Base-by-base conservation (phyloP, 2,329 filamentous ascomycete species). In the Huntiella abstrusa region DNA sequence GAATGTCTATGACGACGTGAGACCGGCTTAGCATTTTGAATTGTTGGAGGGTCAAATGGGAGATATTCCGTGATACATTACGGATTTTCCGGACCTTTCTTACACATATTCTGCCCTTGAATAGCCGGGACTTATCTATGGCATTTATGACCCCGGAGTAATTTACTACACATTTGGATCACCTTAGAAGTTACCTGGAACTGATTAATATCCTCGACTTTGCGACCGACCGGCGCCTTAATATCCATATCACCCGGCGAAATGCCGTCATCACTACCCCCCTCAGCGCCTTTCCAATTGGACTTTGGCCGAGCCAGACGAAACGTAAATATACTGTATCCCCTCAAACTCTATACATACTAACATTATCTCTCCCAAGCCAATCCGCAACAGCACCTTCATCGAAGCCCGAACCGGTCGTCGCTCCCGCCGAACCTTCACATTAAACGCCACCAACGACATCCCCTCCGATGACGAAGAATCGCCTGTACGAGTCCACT, bases 351-450 rank as follows among this genome's bases (percentile, higher is more conserved):
- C 19, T 39, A 28, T 11, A 33, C 5, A 16, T n/a, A n/a, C 43
- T 42, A 46, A 43, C 43, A 36, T 17, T 28, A 17, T 12, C 0
- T 35, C 16, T 13, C n/a, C 28, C 13, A 57, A 79, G 74, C 77
- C 86, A 70, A 69, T 92, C 51, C 79, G 81, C 53, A 82, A 88
- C 58, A 83, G 83, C 53, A 91, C 84, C 39, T 86, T 92, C 60
- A 81, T 96, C 54, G 72, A 93, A 46, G 86, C 88, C 5, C 69
- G 72, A 49, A 95, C 86, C 2, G 87, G 88, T 55, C 83, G 93
- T 61, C 82, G 86, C 52, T 73, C 85, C 41, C 80, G 77, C 56
- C 81, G 82, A 51, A 73, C 80, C 51, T 85, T 94, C 54, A 88
- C 80, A 16, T 68, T 94, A 22, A 62, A 69, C 48, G 54, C 56